Evolutionary conservation across 345 rosid genomes (phyloP), one percentile per base, ranked within the genome.

Genomic region (Chamaenerion angustifolium): DNA sequence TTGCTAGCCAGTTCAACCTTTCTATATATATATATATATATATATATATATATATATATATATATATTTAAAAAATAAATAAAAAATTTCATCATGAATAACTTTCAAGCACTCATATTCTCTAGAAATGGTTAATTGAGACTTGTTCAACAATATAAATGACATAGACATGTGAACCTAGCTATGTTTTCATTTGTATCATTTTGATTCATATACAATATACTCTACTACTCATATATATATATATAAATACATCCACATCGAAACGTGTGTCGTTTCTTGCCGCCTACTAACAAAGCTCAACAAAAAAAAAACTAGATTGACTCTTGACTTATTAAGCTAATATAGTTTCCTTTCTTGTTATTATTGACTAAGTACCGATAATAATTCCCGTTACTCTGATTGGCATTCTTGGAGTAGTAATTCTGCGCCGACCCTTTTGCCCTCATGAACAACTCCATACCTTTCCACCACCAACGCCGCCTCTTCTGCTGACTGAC

Each of bases 381-480:
- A 48, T 74, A 78, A 18, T 60, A 58, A 54, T 68, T 72, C 60
- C 72, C 60, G 11, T 71, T 68, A 42, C 64, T 70, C 25, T 66
- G 58, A 44, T 56, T 68, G 45, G 49, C 53, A 48, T 8, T 21
- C 52, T 46, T 58, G 21, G 65, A 57, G 46, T 35, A 57, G 41
- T 48, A 52, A 44, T 21, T 55, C 41, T 49, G 57, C 41, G 50
- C 47, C 6, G 57, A 54, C 25, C 45, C 49, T 18, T 60, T 66
- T 44, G 52, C 68, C 41, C 62, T 67, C 47, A 62, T 61, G 50
- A 82, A 58, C 55, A 19, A 27, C 25, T 43, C 59, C 25, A 79
- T 59, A 11, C 74, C 72, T 67, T 71, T 72, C 79, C 81, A 56
- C 72, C 68, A 56, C 64, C 71, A 57, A 12, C 70, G 70, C 68